phyloP scores from a whole-genome alignment of 768 basidiomycete species.

The Rhizopogon salebrosus region DNA sequence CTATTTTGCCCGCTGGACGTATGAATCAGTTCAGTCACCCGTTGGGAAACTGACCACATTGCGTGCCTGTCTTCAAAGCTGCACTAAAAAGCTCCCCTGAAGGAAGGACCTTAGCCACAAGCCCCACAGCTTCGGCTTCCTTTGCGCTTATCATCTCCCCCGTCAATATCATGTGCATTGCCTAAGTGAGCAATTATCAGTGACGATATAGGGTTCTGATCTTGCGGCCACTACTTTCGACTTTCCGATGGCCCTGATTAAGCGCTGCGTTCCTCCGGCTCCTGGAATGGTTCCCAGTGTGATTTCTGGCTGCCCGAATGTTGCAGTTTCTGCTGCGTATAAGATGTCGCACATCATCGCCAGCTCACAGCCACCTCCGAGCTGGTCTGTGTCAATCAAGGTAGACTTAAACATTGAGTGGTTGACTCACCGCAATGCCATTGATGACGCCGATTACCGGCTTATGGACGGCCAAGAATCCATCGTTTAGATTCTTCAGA shows the following conservation, averaged over 20 bases:
- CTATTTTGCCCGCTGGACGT: conserved; percentile 22
- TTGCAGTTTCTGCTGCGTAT: conserved; percentile 79
- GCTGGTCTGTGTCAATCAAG: conserved; percentile 36
- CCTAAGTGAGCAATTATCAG: conserved; percentile 17
- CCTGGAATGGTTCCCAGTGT: conserved; percentile 93
- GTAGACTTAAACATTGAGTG: not conserved
- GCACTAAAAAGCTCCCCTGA: conserved; percentile 35
- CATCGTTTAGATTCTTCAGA: conserved; percentile 38
- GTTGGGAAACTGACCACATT: not conserved
- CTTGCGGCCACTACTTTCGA: conserved; percentile 33
- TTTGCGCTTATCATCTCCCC: conserved; percentile 41
- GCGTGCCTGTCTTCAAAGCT: conserved; percentile 36
- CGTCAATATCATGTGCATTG: conserved; percentile 55
- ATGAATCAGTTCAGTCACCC: not conserved
- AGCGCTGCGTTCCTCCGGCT: conserved; percentile 88
- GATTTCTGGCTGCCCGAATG: conserved; percentile 97
- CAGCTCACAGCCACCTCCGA: conserved; percentile 95
- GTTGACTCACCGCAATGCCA: conserved; percentile 71
- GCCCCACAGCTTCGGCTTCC: conserved; percentile 41
- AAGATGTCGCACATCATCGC: conserved; percentile 96
- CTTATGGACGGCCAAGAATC: conserved; percentile 58
- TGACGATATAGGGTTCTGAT: not conserved
- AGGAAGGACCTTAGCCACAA: conserved; percentile 41
- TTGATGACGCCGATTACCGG: conserved; percentile 93
- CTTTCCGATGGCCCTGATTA: conserved; percentile 82